Conservation (phyloP, 495 filamentous ascomycete genomes). For the Evansstolkia leycettana region DNA sequence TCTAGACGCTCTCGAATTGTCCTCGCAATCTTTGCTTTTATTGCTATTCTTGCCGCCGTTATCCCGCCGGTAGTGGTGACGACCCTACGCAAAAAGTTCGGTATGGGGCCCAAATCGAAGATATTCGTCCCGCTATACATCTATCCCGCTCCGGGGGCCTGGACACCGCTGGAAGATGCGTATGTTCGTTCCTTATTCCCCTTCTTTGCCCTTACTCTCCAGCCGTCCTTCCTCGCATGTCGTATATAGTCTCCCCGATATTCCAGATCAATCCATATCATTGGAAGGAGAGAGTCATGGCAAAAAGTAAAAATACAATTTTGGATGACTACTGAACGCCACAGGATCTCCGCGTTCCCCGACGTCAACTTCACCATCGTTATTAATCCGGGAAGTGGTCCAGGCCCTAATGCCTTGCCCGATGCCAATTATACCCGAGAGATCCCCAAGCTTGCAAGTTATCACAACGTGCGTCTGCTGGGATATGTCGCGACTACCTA, state of each 20-base stretch:
- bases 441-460: constrained; percentile 28
- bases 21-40: constrained; percentile 13
- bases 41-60: constrained; percentile 22
- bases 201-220: constrained; percentile 6
- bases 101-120: constrained; percentile 30
- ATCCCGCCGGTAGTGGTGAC: constrained; percentile 24
- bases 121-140: constrained; percentile 45
- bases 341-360: constrained; percentile 29
- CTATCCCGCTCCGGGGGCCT: constrained; percentile 37
- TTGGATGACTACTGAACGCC: constrained; percentile 15
- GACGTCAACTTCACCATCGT: constrained; percentile 39
- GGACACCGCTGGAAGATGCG: constrained; percentile 36
- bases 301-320: no score
- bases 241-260: constrained; percentile 6
- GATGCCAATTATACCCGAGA: constrained; percentile 40
- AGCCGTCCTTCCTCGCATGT: constrained; percentile 5
- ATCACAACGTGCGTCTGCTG: constrained; percentile 37
- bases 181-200: constrained; percentile 15
- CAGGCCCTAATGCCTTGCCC: constrained; percentile 30
- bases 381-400: constrained; percentile 44
- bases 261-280: no score
- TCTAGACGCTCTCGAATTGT: constrained; percentile 18
- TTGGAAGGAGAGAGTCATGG: no score
- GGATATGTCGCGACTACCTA: constrained; percentile 45
- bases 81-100: constrained; percentile 20